A percentile compares a stretch with the other conserved stretches of the same genome.
These are phyloP conservation scores for Dalbergia cochinchinensis DNA, from an alignment of 306 rosid species.

Conservation along the genomic window DNA sequence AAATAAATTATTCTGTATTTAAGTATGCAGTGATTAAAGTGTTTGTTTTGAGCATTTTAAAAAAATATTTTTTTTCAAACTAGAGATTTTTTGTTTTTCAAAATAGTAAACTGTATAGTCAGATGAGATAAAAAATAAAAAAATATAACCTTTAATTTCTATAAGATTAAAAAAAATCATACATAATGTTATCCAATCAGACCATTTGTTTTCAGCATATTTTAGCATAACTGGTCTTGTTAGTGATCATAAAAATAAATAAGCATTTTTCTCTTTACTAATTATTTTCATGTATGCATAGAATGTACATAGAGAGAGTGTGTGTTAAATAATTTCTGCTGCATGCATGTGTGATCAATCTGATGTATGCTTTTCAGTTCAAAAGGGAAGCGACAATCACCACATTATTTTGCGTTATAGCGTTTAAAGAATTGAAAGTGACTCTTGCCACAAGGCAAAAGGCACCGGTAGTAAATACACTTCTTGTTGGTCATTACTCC, in stretches of 20 bases:
- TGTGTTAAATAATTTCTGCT: neutral
- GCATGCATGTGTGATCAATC: slow-evolving; percentile 2
- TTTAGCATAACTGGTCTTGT: neutral
- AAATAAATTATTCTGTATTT: too few relatives aligned
- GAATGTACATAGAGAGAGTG: neutral
- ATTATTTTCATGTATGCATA: neutral
- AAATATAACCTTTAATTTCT: too few relatives aligned
- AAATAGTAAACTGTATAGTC: too few relatives aligned
- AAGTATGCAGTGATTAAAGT: too few relatives aligned
- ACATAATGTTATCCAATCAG: too few relatives aligned
- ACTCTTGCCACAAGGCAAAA: slow-evolving; percentile 39
- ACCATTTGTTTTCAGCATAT: neutral
- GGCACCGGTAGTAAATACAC: slow-evolving; percentile 1
- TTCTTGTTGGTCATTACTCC: slow-evolving; percentile 4
- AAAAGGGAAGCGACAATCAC: slow-evolving; percentile 22
- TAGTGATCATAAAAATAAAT: neutral
- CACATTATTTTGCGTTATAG: neutral
- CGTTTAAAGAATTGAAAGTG: slow-evolving; percentile 16
- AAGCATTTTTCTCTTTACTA: neutral
- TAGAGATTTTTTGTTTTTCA: too few relatives aligned
- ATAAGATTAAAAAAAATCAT: too few relatives aligned
- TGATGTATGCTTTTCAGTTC: neutral
- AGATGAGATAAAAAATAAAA: too few relatives aligned
- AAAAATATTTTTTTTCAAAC: too few relatives aligned
- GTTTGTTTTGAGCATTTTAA: too few relatives aligned